Percentiles rank a stretch among this genome's conserved stretches.
Conservation (phyloP, 2,329 filamentous ascomycete species). For the Ramularia endophylla region DNA sequence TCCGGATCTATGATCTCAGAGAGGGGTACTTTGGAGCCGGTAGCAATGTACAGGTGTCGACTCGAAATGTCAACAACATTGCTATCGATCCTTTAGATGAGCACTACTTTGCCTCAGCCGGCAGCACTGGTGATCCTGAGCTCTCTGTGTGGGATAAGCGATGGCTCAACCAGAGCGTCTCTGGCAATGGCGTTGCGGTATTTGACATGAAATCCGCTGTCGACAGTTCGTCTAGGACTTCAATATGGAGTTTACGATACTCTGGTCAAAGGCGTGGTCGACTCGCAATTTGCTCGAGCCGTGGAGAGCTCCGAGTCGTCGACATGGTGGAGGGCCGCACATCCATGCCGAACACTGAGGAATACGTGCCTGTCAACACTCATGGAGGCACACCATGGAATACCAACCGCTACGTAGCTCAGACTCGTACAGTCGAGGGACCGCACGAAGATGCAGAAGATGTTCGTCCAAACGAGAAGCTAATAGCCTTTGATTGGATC, state of each 20-base stretch:
- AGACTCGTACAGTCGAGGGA: slow-evolving; percentile 36
- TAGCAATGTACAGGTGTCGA: slow-evolving; percentile 42
- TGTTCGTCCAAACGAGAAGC: slow-evolving; percentile 41
- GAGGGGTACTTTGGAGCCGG: slow-evolving; percentile 21
- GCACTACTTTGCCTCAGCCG: slow-evolving; percentile 77
- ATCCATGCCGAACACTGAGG: slow-evolving; percentile 12
- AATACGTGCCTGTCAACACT: slow-evolving; percentile 22
- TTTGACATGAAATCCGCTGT: slow-evolving; percentile 54
- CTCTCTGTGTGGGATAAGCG: slow-evolving; percentile 75
- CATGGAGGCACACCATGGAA: slow-evolving; percentile 34
- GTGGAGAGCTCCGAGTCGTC: slow-evolving; percentile 49
- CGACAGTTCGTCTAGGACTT: slow-evolving; percentile 42
- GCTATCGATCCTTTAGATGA: slow-evolving; percentile 73
- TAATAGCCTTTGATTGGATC: slow-evolving; percentile 58
- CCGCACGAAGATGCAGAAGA: slow-evolving; percentile 43
- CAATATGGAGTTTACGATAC: slow-evolving; percentile 58
- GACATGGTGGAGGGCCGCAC: slow-evolving; percentile 25
- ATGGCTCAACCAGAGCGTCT: slow-evolving; percentile 29
- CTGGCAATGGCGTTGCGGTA: slow-evolving; percentile 51
- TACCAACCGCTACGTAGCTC: slow-evolving; percentile 40
- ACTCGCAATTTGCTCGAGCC: slow-evolving; percentile 54
- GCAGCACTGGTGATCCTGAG: slow-evolving; percentile 64
- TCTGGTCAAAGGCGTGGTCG: slow-evolving; percentile 53
- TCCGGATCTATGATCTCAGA: slow-evolving; percentile 72
- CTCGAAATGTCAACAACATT: slow-evolving; percentile 59